Evolutionary conservation across 495 filamentous ascomycete species (phyloP).

Genomic region (Chaetomidium leptoderma): DNA sequence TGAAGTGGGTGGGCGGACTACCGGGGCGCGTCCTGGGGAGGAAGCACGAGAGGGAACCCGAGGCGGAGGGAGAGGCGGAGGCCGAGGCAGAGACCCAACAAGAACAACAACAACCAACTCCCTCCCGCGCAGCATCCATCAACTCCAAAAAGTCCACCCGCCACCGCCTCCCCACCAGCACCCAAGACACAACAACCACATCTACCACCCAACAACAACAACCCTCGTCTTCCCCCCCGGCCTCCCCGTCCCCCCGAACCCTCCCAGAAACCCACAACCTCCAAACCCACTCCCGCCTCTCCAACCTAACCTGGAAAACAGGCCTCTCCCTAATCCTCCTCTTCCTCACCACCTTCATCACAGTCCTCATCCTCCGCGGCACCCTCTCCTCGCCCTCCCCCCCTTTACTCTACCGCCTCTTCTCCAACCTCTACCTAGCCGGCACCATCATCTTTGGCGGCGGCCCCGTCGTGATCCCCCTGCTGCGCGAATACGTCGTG

Average conservation of each 20-base stretch:
- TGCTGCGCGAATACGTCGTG: constrained; percentile 75
- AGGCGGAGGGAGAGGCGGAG: neutral
- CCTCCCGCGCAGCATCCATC: constrained; percentile 39
- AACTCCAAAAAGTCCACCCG: constrained; percentile 52
- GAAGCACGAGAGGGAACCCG: neutral
- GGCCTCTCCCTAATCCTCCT: constrained; percentile 45
- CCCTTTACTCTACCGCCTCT: constrained; percentile 57
- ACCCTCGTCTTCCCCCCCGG: constrained; percentile 29
- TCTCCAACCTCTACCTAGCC: constrained; percentile 77
- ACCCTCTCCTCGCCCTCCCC: constrained; percentile 34
- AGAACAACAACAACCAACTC: neutral
- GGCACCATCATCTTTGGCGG: constrained; percentile 87
- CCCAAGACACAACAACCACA: neutral
- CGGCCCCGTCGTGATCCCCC: constrained; percentile 78
- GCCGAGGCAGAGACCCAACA: neutral
- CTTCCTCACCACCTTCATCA: constrained; percentile 60
- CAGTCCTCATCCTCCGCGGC: constrained; percentile 55
- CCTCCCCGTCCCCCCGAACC: constrained; percentile 34
- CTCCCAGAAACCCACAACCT: constrained; percentile 30
- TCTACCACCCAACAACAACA: neutral
- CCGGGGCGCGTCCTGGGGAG: constrained; percentile 2
- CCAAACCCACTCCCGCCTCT: neutral
- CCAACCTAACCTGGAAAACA: constrained; percentile 38
- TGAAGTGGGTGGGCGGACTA: constrained; percentile 12
- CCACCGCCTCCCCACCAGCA: constrained; percentile 51